Evolutionary conservation across 257 asterid genomes (phyloP).

Genomic region (Gentiana macrophylla): DNA sequence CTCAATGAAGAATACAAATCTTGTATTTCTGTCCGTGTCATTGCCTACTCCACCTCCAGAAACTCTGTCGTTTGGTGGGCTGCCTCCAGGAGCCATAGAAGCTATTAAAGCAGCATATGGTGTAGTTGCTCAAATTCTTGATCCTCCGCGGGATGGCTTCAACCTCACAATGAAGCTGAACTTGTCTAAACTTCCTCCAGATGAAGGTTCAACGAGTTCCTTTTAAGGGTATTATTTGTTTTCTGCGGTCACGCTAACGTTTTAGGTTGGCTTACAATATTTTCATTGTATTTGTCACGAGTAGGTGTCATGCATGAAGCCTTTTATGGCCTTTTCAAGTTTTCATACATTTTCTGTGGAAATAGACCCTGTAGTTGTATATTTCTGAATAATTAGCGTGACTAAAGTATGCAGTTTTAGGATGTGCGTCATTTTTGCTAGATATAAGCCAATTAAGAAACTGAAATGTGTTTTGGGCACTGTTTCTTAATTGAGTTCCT

Average conservation of each 20-base stretch:
- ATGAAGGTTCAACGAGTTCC: constrained; percentile 87
- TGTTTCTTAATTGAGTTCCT: too few species aligned
- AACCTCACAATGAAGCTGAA: constrained; percentile 85
- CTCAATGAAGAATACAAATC: constrained; percentile 68
- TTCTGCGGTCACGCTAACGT: constrained; percentile 26
- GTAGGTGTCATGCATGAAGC: too few species aligned
- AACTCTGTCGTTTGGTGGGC: constrained; percentile 71
- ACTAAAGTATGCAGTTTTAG: too few species aligned
- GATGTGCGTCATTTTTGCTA: too few species aligned
- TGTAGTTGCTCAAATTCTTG: constrained; percentile 74
- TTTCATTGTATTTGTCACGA: too few species aligned
- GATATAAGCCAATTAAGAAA: too few species aligned
- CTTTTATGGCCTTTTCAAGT: too few species aligned
- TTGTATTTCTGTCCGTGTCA: constrained; percentile 58
- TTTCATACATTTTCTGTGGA: too few species aligned
- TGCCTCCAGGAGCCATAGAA: constrained; percentile 89
- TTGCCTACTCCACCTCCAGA: constrained; percentile 90
- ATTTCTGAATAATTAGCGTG: too few species aligned
- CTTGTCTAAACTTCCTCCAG: constrained; percentile 88
- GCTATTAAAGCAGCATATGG: constrained; percentile 90
- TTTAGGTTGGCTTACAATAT: constrained; percentile 7
- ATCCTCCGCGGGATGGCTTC: constrained; percentile 97
- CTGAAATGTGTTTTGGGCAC: too few species aligned
- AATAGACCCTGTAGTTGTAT: too few species aligned
- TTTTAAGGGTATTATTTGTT: constrained; percentile 50